Evolutionary conservation across 2,329 filamentous ascomycete species (phyloP).

Genomic region (Tricladium varicosporioides): DNA sequence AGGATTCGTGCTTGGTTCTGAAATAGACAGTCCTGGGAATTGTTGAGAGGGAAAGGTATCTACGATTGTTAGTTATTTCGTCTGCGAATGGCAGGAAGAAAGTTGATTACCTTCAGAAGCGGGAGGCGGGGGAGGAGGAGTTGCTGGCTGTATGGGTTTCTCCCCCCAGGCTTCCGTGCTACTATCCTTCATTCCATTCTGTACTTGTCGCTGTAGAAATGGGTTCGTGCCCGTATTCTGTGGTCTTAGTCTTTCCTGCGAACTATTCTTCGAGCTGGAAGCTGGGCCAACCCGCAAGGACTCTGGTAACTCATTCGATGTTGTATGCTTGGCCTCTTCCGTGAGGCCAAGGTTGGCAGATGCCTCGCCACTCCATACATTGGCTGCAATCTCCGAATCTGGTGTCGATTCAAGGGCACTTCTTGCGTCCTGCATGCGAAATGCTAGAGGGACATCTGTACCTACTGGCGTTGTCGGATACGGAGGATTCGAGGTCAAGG

Average conservation of each 20-base stretch:
- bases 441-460: constrained; percentile 9
- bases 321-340: not conserved
- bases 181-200: constrained; percentile 22
- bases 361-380: constrained; percentile 26
- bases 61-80: not conserved
- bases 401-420: constrained; percentile 15
- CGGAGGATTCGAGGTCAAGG: constrained; percentile 18
- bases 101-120: constrained; percentile 20
- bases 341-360: not conserved
- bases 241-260: constrained; percentile 23
- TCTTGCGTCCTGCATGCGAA: constrained; percentile 18
- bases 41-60: constrained; percentile 20
- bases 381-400: constrained; percentile 21
- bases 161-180: constrained; percentile 31
- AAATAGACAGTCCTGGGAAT: constrained; percentile 27
- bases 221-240: constrained; percentile 29
- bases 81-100: not conserved
- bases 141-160: constrained; percentile 11
- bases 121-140: constrained; percentile 18
- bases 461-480: constrained; percentile 27
- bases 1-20: constrained; percentile 30
- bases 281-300: constrained; percentile 28
- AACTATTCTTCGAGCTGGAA: constrained; percentile 22
- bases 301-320: constrained; percentile 22
- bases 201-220: constrained; percentile 26